Base-by-base conservation (phyloP, 768 basidiomycete genomes). In the Sporobolomyces pararoseus region DNA sequence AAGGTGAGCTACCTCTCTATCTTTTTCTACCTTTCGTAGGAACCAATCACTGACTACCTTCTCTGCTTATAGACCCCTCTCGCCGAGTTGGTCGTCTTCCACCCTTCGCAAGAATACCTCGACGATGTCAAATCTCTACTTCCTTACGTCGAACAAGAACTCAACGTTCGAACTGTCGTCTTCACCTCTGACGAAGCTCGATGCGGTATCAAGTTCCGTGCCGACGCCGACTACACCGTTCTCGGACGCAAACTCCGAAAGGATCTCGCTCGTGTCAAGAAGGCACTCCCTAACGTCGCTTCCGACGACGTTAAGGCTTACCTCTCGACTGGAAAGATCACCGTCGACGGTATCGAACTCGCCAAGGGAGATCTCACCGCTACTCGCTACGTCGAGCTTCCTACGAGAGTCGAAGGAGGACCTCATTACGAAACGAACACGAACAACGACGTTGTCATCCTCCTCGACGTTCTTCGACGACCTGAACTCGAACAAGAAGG, bases 171-270 rank as follows among this genome's bases (percentile, higher is more conserved):
- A 31, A 87, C 90, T 74, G 82, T 99, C 75, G 79, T 89, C 70
- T 90, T 96, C 84, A 93, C 88, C 63, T 89, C 89, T 2, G 89
- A 96, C 78, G 96, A 98, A 80, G 81, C 83, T 17, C 80, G 84
- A 35, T 91, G 91, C 39, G 91, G 94, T 29, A 89, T 97, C 74
- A 86, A 86, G 70, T 98, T 97, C 83, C 86, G 86, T 63, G 94
- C 88, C 7, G 87, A 88, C 34, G 95, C 96, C 14, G 96, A 99
- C 81, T 97, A 92, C 91, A 83, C 86, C n/a, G 88, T 90, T 19
- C 84, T 99, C 59, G 96, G 96, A 57, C 86, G 87, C 76, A 98
- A 96, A 81, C 84, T 99, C 58, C 87, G 95, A 72, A 96, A 91
- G 78, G 92, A 97, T 79, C 81, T 98, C 39, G 87, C 82, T 25